Conservation (phyloP, 2,329 filamentous ascomycete genomes). For the Fusarium pseudonygamai region DNA sequence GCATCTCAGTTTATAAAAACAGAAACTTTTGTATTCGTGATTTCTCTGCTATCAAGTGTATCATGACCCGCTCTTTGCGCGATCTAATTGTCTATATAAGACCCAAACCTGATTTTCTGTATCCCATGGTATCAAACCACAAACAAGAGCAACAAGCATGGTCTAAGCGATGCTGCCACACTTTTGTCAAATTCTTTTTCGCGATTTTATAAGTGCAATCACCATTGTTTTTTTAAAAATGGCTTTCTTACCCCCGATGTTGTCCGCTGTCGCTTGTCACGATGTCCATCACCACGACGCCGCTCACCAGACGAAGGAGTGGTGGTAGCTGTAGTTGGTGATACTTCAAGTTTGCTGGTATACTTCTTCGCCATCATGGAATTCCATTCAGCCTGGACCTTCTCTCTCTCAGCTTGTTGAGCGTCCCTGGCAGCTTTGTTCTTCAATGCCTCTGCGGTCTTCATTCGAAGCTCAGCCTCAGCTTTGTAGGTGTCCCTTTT, state of each 20-base stretch:
- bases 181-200: not conserved
- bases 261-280: not conserved
- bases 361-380: not conserved
- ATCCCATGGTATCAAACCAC: not conserved
- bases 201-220: not conserved
- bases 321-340: not conserved
- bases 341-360: not conserved
- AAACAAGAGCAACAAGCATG: not conserved
- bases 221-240: no score
- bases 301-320: not conserved
- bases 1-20: not conserved
- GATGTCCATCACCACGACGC: not conserved
- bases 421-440: not conserved
- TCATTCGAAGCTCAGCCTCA: not conserved
- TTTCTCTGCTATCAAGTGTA: not conserved
- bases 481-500: not conserved
- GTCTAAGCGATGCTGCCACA: not conserved
- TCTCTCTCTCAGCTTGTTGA: not conserved
- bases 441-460: not conserved
- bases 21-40: not conserved
- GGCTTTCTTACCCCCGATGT: not conserved
- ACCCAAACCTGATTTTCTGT: not conserved
- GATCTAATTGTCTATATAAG: not conserved
- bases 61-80: not conserved
- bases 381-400: not conserved